phyloP scores from a whole-genome alignment of 352 stramenopile species.

The Elongisporangium senticosum region DNA sequence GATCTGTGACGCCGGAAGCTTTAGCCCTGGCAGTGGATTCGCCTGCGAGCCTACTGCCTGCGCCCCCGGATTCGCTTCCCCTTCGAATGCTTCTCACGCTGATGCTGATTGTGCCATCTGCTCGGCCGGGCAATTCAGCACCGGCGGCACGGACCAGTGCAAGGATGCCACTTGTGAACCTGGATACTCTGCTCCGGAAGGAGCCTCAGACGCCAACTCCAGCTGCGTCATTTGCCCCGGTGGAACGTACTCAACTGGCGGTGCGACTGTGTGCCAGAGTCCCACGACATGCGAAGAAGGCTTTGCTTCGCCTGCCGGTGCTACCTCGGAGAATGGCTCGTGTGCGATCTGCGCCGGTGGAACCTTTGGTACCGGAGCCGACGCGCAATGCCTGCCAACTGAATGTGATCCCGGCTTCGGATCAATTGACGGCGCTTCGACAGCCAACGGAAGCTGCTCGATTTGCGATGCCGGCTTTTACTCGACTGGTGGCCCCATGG shows the following conservation, averaged over 20 bases:
- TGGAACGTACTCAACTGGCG: slow-evolving; percentile 26
- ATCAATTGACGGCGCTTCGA: slow-evolving; percentile 18
- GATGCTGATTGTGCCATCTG: slow-evolving; percentile 22
- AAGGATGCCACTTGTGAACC: slow-evolving; percentile 20
- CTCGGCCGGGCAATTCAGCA: slow-evolving; percentile 21
- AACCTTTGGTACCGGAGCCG: slow-evolving; percentile 19
- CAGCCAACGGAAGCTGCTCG: slow-evolving; percentile 18
- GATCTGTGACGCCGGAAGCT: slow-evolving; percentile 25
- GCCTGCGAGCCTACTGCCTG: slow-evolving; percentile 24
- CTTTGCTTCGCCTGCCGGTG: slow-evolving; percentile 24
- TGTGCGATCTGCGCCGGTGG: slow-evolving; percentile 26
- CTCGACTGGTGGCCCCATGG: slow-evolving; percentile 20
- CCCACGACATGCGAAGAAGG: slow-evolving; percentile 28
- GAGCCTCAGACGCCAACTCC: slow-evolving; percentile 18
- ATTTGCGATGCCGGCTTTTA: slow-evolving; percentile 27
- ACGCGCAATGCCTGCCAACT: slow-evolving; percentile 21
- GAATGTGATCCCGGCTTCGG: slow-evolving; percentile 29
- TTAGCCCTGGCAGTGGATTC: slow-evolving; percentile 20
- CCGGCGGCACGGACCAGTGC: slow-evolving; percentile 22
- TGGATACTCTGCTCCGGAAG: slow-evolving; percentile 22
- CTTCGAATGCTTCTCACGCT: slow-evolving; percentile 21
- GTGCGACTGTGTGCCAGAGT: slow-evolving; percentile 17
- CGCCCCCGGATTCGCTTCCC: slow-evolving; percentile 13
- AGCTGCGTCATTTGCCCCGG: slow-evolving; percentile 29
- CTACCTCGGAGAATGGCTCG: slow-evolving; percentile 19